phyloP scores from a whole-genome alignment of 208 protist genomes.

The Porcisia hertigi region DNA sequence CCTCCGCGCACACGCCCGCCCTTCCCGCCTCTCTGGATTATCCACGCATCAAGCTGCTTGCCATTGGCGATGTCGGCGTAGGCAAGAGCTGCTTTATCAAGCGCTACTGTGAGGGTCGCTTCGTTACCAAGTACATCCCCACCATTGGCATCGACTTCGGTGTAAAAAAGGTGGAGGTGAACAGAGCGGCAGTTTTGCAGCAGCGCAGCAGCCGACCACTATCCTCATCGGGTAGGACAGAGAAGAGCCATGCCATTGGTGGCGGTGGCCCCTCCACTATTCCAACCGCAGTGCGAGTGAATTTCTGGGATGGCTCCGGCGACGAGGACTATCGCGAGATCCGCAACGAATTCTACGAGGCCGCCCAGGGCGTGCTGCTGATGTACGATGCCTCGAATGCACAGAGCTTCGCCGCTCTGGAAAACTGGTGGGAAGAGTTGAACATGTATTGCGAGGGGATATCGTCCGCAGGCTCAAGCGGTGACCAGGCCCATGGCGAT shows the following conservation, averaged over 20 bases:
- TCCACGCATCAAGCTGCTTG: conserved; percentile 90
- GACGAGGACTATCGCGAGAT: conserved; percentile 89
- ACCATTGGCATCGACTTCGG: conserved; percentile 98
- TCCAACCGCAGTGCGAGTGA: conserved; percentile 77
- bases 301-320: conserved; percentile 97
- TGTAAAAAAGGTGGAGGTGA: conserved; percentile 86
- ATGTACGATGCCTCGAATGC: conserved; percentile 75
- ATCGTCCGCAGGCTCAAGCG: background rate
- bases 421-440: conserved; percentile 76
- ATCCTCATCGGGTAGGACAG: background rate
- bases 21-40: conserved; percentile 35
- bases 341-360: conserved; percentile 97
- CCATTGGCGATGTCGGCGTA: conserved; percentile 82
- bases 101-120: conserved; percentile 95
- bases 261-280: background rate
- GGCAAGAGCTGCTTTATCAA: conserved; percentile 97
- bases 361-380: conserved; percentile 91
- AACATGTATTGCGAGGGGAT: conserved; percentile 40
- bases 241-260: background rate
- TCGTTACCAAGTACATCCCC: conserved; percentile 95
- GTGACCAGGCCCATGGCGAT: background rate
- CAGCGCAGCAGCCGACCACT: background rate
- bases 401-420: conserved; percentile 60
- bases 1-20: background rate
- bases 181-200: conserved; percentile 20